These are phyloP conservation scores for Trichoderma brevicompactum DNA, from an alignment of 2,329 filamentous ascomycete genomes.

Conservation along the genomic window DNA sequence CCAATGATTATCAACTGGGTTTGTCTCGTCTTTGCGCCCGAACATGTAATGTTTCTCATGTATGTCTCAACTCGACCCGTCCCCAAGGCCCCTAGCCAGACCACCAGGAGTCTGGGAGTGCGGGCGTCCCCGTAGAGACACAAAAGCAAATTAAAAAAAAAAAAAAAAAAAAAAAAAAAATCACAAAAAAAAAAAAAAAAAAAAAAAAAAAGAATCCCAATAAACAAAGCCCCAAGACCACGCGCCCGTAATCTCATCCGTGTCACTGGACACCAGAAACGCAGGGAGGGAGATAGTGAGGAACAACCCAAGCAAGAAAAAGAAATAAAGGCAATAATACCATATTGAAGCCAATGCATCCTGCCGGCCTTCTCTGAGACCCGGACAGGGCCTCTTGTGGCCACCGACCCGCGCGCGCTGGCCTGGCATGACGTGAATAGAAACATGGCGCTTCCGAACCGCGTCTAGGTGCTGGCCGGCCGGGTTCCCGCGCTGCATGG, in stretches of 20 bases:
- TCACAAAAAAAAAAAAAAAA: background rate
- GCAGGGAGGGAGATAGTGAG: background rate
- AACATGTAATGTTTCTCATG: background rate
- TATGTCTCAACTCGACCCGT: background rate
- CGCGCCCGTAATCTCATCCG: background rate
- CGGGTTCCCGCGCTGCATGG: slow-evolving; percentile 24
- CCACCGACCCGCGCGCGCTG: background rate
- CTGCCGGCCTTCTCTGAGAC: background rate
- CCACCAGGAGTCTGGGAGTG: no score
- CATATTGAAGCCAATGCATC: background rate
- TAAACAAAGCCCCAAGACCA: no score
- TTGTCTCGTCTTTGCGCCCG: slow-evolving; percentile 5
- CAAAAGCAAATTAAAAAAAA: no score
- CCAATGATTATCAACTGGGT: background rate
- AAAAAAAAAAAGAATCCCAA: background rate
- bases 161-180: background rate
- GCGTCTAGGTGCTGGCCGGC: slow-evolving; percentile 8
- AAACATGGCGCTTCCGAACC: slow-evolving; percentile 24
- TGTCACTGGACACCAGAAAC: background rate
- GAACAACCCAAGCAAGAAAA: no score
- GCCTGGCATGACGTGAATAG: slow-evolving; percentile 12
- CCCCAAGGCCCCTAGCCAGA: background rate
- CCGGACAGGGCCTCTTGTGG: background rate
- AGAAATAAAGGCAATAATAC: background rate
- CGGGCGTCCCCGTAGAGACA: no score